Base-by-base conservation (phyloP, 306 rosid species). In the Pueraria montana region DNA sequence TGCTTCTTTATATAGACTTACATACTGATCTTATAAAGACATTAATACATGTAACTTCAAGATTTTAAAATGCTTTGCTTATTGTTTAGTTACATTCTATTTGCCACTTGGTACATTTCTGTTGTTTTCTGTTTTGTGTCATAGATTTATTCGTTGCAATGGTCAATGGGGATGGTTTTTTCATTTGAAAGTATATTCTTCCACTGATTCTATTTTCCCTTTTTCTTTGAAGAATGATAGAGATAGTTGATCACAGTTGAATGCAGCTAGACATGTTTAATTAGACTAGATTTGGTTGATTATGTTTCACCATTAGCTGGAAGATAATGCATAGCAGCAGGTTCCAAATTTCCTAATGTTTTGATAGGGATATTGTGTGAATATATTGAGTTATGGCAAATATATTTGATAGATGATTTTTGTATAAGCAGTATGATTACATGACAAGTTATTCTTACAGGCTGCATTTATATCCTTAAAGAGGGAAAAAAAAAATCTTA, bases 361-460 rank as follows among this genome's bases (percentile, higher is more conserved):
- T 50, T 3, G 17, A 63, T 63, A 30, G 18, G 63, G 58, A 58
- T 61, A 46, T 43, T 46, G 42, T 82, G 85, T 4, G 55, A 66
- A 63, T n/a, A n/a, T n/a, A n/a, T n/a, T n/a, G n/a, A n/a, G n/a
- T 30, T 26, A 18, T 82, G 40, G 16, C 43, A 59, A 68, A 21
- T 43, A 61, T 70, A 14, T 75, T 75, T 11, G 32, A 43, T 55
- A 36, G 9, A 36, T 82, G 26, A 52, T n/a, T 75, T 56, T 36
- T 76, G 59, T 52, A 52, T 8, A 8, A 52, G 23, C 11, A 52
- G 11, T 50, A 50, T 50, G 67, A 48, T 16, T 76, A 68, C 72
- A 12, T 83, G 26, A 61, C 53, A 61, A 18, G 30, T 64, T 53
- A 34, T 59, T 78, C 65, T 79, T 71, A 52, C 55, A 58, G 50